Evolutionary conservation across 176 grass and related monocot species (phyloP).

Genomic region (Aegilops tauschii): DNA sequence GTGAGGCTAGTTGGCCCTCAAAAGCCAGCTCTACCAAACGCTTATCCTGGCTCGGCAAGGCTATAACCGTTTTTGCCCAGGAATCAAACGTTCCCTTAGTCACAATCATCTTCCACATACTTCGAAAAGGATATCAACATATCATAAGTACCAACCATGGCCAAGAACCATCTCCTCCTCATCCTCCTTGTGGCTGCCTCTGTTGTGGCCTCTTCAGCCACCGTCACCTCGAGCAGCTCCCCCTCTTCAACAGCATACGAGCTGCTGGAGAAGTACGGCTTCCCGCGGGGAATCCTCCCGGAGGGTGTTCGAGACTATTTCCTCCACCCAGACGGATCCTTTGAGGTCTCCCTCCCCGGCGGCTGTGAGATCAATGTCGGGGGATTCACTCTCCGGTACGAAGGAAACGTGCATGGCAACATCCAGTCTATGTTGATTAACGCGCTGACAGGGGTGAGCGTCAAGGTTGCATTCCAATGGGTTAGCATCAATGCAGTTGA

Average conservation of each 20-base stretch:
- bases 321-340: neutral
- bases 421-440: neutral
- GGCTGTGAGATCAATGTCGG: neutral
- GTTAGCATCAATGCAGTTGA: neutral
- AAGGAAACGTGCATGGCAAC: neutral
- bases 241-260: slow-evolving; percentile 30
- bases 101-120: neutral
- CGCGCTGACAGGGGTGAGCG: neutral
- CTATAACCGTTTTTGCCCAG: no score
- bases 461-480: neutral
- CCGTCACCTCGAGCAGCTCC: neutral
- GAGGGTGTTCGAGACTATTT: slow-evolving; percentile 24
- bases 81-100: neutral
- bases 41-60: no score
- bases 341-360: neutral
- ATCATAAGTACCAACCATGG: neutral
- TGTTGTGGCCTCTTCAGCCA: neutral
- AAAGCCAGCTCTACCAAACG: no score
- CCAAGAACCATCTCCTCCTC: neutral
- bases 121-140: neutral
- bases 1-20: no score
- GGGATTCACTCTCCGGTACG: neutral
- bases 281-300: neutral
- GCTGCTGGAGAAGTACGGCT: slow-evolving; percentile 42
- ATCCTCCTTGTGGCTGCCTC: neutral